Evolutionary conservation across 306 rosid species (phyloP).

Genomic region (Chamaecrista fasciculata): DNA sequence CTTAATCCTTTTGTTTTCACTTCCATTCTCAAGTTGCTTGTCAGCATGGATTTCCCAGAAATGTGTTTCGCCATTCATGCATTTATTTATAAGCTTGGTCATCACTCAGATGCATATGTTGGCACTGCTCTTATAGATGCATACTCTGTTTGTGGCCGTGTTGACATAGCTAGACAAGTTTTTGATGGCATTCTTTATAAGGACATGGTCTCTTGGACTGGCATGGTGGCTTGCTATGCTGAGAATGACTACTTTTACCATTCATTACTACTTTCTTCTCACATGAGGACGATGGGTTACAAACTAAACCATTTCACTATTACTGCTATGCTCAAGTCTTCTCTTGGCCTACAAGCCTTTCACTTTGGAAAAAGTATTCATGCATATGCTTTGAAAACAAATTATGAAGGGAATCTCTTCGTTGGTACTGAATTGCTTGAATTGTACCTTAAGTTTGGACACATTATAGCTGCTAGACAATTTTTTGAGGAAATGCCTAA

Average conservation of each 20-base stretch:
- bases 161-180: conserved; percentile 23
- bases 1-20: conserved; percentile 37
- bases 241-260: conserved; percentile 27
- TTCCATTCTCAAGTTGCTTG: conserved; percentile 32
- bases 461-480: background rate
- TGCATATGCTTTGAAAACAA: conserved; percentile 36
- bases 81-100: conserved; percentile 33
- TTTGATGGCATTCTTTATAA: conserved; percentile 25
- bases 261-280: conserved; percentile 21
- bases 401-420: conserved; percentile 24
- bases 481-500: conserved; percentile 40
- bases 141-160: conserved; percentile 26
- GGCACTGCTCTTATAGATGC: conserved; percentile 36
- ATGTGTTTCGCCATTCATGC: conserved; percentile 25
- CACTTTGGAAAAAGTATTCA: conserved; percentile 32
- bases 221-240: conserved; percentile 39
- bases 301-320: conserved; percentile 27
- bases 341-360: conserved; percentile 31
- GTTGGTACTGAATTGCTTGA: conserved; percentile 35
- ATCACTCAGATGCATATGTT: conserved; percentile 27
- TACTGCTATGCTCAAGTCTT: conserved; percentile 28
- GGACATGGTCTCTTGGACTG: conserved; percentile 43
- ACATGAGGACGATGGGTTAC: conserved; percentile 33
- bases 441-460: conserved; percentile 26
- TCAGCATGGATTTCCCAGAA: conserved; percentile 31